Evolutionary conservation across 139 green algal genomes (phyloP), one percentile per base, ranked within the genome.

Genomic region (Tetraselmis chui): DNA sequence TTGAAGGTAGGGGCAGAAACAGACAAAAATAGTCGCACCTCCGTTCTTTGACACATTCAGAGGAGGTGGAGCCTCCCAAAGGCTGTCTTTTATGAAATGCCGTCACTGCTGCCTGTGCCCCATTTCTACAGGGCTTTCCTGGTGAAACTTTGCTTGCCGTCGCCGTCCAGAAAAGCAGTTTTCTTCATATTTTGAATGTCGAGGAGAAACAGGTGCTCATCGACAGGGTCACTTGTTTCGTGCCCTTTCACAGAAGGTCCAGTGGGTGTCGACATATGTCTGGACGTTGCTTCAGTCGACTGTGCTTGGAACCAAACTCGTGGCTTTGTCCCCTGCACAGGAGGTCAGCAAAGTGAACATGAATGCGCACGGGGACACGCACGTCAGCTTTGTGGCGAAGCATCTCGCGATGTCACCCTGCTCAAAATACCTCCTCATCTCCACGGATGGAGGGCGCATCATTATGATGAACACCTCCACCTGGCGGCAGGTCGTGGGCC

Each of bases 351-450:
- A 84, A 28, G 79, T 92, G 32, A 94, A 94, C 84, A 85, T 93
- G 83, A 94, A 94, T 74, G 85, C 85, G 5, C 23, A 75, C 11
- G 89, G 89, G 0, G 91, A 94, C 80, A 85, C 91, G 74, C 89
- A 93, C 80, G 83, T 94, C 5, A 91, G 86, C 28, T 93, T 93
- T 77, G 85, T 75, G 18, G 87, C 87, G 2, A 83, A 59, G 23
- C 84, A 89, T 28, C 84, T 93, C 79, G 80, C 84, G 26, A 30
- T 82, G 27, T 93, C 91, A 1, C 87, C 89, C 1, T 88, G 84
- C 77, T 82, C 83, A 1, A 74, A 59, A 0, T 88, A 88, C 79
- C 77, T 93, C 31, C 81, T 91, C 30, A 86, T 92, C 24, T 89
- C 82, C 32, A 91, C 87, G 1, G 91, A 94, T 82, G 83, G 83